Conservation (phyloP, 371 early-diverging fungal species). For the Dinochytrium kinnereticum region DNA sequence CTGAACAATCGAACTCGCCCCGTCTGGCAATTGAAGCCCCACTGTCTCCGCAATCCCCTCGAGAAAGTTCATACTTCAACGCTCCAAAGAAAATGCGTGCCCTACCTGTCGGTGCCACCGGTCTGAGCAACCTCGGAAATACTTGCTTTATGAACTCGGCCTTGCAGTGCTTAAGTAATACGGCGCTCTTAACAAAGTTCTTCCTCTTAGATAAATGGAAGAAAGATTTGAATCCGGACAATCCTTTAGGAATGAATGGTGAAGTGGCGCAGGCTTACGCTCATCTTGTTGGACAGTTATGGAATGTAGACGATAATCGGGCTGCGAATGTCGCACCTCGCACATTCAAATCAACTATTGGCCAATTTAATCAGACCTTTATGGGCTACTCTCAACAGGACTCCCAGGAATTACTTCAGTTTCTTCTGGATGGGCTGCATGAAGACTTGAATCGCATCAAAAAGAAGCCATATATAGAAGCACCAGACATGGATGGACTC, state of each 20-base stretch:
- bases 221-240: slow-evolving; percentile 74
- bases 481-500: slow-evolving; percentile 72
- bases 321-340: slow-evolving; percentile 60
- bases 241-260: slow-evolving; percentile 86
- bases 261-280: slow-evolving; percentile 53
- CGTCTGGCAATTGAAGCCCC: background rate
- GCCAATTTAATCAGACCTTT: slow-evolving; percentile 59
- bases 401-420: slow-evolving; percentile 63
- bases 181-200: slow-evolving; percentile 66
- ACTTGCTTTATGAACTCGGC: slow-evolving; percentile 90
- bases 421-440: slow-evolving; percentile 62
- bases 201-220: slow-evolving; percentile 74
- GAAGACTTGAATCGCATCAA: slow-evolving; percentile 62
- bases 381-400: slow-evolving; percentile 64
- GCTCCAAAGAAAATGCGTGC: background rate
- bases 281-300: slow-evolving; percentile 44
- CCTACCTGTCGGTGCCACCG: slow-evolving; percentile 59
- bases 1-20: too few species aligned
- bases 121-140: slow-evolving; percentile 81
- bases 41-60: background rate
- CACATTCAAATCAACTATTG: slow-evolving; percentile 67
- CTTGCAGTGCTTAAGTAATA: slow-evolving; percentile 78
- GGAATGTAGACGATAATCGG: slow-evolving; percentile 40
- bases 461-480: slow-evolving; percentile 78
- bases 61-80: background rate